Conservation (phyloP, 352 stramenopile species). For the Phytophthora rubi region DNA sequence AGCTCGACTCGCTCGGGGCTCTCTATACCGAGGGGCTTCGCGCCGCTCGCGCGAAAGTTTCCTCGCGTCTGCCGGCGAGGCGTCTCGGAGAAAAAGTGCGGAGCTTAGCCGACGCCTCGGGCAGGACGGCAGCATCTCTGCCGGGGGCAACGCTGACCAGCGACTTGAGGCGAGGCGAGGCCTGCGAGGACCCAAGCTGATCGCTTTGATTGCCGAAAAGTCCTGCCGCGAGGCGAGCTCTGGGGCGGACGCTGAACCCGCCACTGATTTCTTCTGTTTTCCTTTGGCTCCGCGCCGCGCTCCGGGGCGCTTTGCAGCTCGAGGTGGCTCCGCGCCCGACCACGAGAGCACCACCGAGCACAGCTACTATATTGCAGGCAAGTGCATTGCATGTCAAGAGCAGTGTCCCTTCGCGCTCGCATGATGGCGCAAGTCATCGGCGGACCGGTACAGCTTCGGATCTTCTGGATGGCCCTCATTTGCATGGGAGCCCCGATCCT, state of each 20-base stretch:
- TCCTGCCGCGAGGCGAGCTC: neutral
- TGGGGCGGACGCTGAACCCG: slow-evolving; percentile 12
- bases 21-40: slow-evolving; percentile 25
- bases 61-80: neutral
- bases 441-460: neutral
- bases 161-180: neutral
- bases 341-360: slow-evolving; percentile 1
- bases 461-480: slow-evolving; percentile 10
- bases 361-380: neutral
- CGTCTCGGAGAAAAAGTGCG: slow-evolving; percentile 19
- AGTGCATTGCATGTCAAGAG: neutral
- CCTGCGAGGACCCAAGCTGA: no score
- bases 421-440: neutral
- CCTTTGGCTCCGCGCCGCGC: slow-evolving; percentile 17
- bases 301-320: neutral
- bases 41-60: slow-evolving; percentile 17
- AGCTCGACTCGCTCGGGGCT: neutral
- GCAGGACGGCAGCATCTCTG: slow-evolving; percentile 14
- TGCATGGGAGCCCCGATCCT: neutral
- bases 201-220: slow-evolving; percentile 20
- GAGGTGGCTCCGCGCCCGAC: slow-evolving; percentile 7
- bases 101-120: neutral
- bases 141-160: slow-evolving; percentile 6
- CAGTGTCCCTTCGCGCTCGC: neutral
- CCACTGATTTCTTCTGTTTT: slow-evolving; percentile 35